phyloP scores from a whole-genome alignment of 306 rosid genomes.

The Prunus dulcis region DNA sequence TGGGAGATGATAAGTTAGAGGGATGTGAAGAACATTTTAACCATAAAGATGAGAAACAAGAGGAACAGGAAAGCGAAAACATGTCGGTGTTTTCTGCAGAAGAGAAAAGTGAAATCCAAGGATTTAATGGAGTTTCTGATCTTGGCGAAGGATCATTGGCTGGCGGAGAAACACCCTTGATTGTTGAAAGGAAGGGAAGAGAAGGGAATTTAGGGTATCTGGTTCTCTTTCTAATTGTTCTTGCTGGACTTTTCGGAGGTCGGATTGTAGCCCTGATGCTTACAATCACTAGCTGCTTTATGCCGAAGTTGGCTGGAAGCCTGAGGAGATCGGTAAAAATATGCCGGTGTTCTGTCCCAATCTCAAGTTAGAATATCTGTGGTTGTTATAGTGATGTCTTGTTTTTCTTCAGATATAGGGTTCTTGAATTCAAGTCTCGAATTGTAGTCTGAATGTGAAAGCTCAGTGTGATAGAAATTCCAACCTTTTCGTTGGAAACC shows the following conservation, averaged over 20 bases:
- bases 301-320: conserved; percentile 32
- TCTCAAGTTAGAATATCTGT: conserved; percentile 19
- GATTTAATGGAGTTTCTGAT: conserved; percentile 20
- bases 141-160: background rate
- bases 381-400: background rate
- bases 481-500: conserved; percentile 32
- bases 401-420: conserved; percentile 6
- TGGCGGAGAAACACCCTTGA: conserved; percentile 4
- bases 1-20: conserved; percentile 19
- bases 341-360: conserved; percentile 21
- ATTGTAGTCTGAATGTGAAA: conserved; percentile 13
- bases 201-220: conserved; percentile 39
- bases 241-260: conserved; percentile 62
- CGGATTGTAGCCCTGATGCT: conserved; percentile 48
- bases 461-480: conserved; percentile 15
- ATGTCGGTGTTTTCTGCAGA: background rate
- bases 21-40: conserved; percentile 15
- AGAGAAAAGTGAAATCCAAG: conserved; percentile 18
- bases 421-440: background rate
- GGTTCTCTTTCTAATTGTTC: conserved; percentile 40
- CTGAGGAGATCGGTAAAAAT: conserved; percentile 20
- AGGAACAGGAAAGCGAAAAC: conserved; percentile 8
- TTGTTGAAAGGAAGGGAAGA: conserved; percentile 5
- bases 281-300: conserved; percentile 50
- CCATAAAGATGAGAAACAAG: conserved; percentile 8